A percentile compares a stretch with the other conserved stretches of the same genome.
These are phyloP conservation scores for Breviolum minutum DNA, from an alignment of 73 alveolate genomes.

Conservation along the genomic window DNA sequence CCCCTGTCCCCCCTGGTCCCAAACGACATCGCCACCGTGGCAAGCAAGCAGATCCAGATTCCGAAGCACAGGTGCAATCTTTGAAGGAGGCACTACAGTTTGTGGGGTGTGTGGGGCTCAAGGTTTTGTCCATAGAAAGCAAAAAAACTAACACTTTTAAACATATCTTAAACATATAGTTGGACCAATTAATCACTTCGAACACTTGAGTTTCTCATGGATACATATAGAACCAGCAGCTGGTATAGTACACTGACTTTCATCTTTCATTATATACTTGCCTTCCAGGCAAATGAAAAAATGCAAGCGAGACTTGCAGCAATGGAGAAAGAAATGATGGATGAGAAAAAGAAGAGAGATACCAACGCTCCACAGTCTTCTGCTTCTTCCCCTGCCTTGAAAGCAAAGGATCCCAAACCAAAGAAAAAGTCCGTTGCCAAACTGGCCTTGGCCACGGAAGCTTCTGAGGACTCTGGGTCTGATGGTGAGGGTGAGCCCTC, in stretches of 20 bases:
- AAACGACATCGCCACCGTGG: too few species aligned
- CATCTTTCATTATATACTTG: background rate
- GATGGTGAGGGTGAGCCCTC: background rate
- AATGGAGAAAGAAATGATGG: background rate
- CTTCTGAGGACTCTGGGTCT: background rate
- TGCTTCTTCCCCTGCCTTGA: background rate
- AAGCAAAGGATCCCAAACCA: background rate
- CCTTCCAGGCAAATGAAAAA: background rate
- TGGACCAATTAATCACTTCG: too few species aligned
- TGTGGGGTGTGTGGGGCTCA: too few species aligned
- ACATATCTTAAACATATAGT: too few species aligned
- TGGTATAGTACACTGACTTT: background rate
- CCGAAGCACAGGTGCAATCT: too few species aligned
- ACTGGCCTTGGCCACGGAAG: background rate
- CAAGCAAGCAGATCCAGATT: too few species aligned
- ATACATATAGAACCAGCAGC: background rate
- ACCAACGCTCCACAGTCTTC: background rate
- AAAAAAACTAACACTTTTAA: too few species aligned
- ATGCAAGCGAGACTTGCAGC: background rate
- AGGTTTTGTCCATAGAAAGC: too few species aligned
- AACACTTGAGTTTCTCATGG: too few species aligned
- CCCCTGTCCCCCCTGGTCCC: too few species aligned
- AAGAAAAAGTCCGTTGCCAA: background rate
- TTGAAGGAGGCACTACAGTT: too few species aligned
- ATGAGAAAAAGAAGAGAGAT: background rate